A percentile compares a stretch with the other conserved stretches of the same genome.
Conservation (phyloP, 306 rosid species). For the Pachyrhizus erosus region DNA sequence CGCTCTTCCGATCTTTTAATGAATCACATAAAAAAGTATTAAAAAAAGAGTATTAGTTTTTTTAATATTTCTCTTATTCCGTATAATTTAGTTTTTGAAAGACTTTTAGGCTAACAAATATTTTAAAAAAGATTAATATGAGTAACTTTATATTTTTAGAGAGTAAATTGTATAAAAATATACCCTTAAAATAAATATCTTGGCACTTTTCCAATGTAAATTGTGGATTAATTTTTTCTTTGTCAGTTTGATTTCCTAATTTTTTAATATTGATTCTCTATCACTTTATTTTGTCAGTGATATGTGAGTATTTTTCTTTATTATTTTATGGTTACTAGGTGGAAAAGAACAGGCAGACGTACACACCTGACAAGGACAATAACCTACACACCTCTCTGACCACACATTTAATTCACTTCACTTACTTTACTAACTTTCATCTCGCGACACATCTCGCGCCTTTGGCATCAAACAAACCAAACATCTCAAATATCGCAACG, state of each 20-base stretch:
- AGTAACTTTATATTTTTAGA: neutral
- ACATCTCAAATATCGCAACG: conserved; percentile 54
- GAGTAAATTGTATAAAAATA: neutral
- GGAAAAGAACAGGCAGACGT: conserved; percentile 43
- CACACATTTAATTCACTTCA: conserved; percentile 46
- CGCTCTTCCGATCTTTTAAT: no score
- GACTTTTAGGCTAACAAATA: no score
- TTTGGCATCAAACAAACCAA: neutral
- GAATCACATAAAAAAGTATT: no score
- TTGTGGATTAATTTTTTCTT: neutral
- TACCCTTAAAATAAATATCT: neutral
- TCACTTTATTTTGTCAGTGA: neutral
- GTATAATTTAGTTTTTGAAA: no score
- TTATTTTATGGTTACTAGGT: neutral
- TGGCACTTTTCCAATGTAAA: neutral
- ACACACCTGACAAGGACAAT: conserved; percentile 50
- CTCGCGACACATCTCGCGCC: neutral
- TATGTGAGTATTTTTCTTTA: neutral
- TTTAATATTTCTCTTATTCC: no score
- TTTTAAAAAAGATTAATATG: neutral
- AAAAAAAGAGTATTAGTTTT: no score
- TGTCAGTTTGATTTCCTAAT: neutral
- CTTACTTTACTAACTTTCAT: conserved; percentile 28
- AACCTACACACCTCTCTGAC: conserved; percentile 48
- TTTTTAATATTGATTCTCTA: neutral